Base-by-base conservation (phyloP, 805 yeast genomes). In the Gaillardinia entomophila region DNA sequence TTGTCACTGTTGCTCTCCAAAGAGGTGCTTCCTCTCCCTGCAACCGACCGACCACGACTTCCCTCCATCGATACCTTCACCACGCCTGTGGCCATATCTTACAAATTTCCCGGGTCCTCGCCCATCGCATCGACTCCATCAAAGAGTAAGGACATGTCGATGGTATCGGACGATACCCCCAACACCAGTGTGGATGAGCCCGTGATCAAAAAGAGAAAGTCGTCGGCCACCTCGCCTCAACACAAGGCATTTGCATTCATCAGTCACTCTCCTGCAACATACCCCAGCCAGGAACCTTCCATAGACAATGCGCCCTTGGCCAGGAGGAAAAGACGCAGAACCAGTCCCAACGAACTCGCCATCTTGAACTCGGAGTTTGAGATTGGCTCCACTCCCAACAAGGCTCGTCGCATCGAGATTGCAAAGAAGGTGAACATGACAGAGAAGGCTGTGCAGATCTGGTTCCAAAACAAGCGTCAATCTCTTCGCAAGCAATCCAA, bases 391-490 rank as follows among this genome's bases (percentile, higher is more conserved):
- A 86, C 95, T 31, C 98, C 98, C 28, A 81, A 82, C 52, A 82
- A 80, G 54, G 61, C 71, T 28, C 71, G 82, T 51, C 76, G 97
- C 45, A 68, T 75, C 27, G 83, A 80, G 42, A 84, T 92, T 43
- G 96, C 97, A 4, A 57, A 64, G 19, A 75, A 68, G 42, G 94
- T 92, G 26, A 79, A 79, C 45, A 92, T 92, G 97, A 77, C 90
- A n/a, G 97, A 89, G 57, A 87, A 89, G 57, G 96, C 97, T 2
- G 95, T 92, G 23, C 98, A 92, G 63, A 87, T 90, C 41, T 92
- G 98, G 98, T 92, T 92, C 63, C 98, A 92, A 62, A 92, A 92
- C 60, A 84, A 79, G 57, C 76, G 98, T 57, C 97, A 90, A 60
- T 73, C 89, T 24, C 60, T 82, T 41, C 73, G 88, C 49, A 76